These are phyloP conservation scores for Dothistroma pini DNA, from an alignment of 2,329 filamentous ascomycete genomes.

Conservation along the genomic window DNA sequence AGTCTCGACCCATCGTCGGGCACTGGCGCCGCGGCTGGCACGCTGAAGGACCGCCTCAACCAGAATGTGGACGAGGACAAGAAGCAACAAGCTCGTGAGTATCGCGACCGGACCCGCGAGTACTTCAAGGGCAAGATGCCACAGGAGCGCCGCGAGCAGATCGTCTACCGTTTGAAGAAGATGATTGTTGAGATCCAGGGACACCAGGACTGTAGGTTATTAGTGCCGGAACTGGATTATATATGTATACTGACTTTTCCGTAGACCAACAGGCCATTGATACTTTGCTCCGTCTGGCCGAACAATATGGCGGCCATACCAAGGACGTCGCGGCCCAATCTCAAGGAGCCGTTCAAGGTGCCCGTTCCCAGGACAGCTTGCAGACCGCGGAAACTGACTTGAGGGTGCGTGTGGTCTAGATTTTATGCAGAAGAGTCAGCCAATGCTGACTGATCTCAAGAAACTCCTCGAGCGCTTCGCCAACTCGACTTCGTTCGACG, in stretches of 20 bases:
- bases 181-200: constrained; percentile 96
- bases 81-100: constrained; percentile 43
- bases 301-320: constrained; percentile 76
- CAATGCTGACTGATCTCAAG: constrained; percentile 55
- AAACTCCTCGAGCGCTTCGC: constrained; percentile 91
- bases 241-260: constrained; percentile 27
- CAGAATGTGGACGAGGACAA: constrained; percentile 63
- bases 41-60: constrained; percentile 52
- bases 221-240: background rate
- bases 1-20: constrained; percentile 54
- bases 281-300: constrained; percentile 77
- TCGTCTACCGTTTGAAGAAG: constrained; percentile 92
- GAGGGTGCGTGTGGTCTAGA: constrained; percentile 55
- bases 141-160: constrained; percentile 86
- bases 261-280: constrained; percentile 80
- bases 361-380: constrained; percentile 62
- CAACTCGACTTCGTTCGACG: constrained; percentile 85
- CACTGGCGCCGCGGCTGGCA: constrained; percentile 44
- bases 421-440: constrained; percentile 36
- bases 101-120: constrained; percentile 56
- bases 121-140: constrained; percentile 87
- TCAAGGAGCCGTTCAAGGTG: constrained; percentile 67
- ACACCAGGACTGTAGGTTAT: constrained; percentile 72
- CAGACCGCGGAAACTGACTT: constrained; percentile 73
- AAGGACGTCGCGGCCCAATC: constrained; percentile 62